Evolutionary conservation across 768 basidiomycete species (phyloP).

Genomic region (Bullera alba): DNA sequence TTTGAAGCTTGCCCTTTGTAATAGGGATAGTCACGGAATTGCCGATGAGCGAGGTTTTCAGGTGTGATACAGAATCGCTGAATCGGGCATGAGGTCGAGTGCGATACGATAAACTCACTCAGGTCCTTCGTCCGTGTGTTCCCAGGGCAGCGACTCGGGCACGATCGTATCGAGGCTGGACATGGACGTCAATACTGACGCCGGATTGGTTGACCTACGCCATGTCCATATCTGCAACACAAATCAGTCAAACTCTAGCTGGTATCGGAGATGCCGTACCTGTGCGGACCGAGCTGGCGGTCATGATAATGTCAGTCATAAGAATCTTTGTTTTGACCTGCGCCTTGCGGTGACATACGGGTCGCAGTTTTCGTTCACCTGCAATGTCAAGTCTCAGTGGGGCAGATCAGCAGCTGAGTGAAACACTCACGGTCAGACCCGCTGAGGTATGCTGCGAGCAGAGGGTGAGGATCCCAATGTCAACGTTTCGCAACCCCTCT

Average conservation of each 20-base stretch:
- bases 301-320: neutral
- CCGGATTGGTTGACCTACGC: conserved; percentile 45
- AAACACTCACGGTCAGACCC: conserved; percentile 58
- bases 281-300: conserved; percentile 5
- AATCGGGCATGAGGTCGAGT: neutral
- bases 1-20: conserved; percentile 62
- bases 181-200: neutral
- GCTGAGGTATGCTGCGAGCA: conserved; percentile 58
- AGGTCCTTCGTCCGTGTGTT: conserved; percentile 83
- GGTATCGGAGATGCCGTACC: neutral
- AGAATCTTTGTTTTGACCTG: no score
- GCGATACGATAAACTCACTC: conserved; percentile 56
- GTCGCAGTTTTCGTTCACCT: conserved; percentile 83
- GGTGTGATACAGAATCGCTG: conserved; percentile 84
- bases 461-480: conserved; percentile 81
- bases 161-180: conserved; percentile 69
- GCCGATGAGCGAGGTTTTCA: conserved; percentile 79
- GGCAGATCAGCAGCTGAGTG: neutral
- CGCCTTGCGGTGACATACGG: conserved; percentile 53
- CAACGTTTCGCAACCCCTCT: conserved; percentile 61
- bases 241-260: no score
- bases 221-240: conserved; percentile 79
- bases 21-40: conserved; percentile 77
- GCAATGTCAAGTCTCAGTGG: no score
- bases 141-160: conserved; percentile 73